phyloP scores from a whole-genome alignment of 805 yeast species.

The Tetrapisispora fleetii region DNA sequence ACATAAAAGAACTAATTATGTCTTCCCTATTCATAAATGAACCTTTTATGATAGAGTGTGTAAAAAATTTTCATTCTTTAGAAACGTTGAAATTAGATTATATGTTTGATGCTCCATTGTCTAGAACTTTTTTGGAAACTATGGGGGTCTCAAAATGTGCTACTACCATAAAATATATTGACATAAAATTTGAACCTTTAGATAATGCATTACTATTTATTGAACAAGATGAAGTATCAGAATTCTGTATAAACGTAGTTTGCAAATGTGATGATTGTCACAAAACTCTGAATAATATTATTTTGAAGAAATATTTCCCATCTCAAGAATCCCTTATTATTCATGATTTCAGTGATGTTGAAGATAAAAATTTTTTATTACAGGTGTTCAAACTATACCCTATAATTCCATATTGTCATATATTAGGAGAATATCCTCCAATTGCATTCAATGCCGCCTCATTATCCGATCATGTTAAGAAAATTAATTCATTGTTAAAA shows the following conservation, averaged over 20 bases:
- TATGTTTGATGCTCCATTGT: constrained; percentile 19
- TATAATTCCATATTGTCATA: constrained; percentile 31
- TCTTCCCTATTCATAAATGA: constrained; percentile 25
- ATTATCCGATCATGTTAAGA: constrained; percentile 16
- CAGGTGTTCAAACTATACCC: constrained; percentile 25
- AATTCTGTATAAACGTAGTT: constrained; percentile 11
- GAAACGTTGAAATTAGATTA: constrained; percentile 30
- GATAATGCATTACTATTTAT: constrained; percentile 16
- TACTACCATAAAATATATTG: constrained; percentile 25
- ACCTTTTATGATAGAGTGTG: constrained; percentile 18
- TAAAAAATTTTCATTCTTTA: constrained; percentile 17
- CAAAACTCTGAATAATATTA: constrained; percentile 19
- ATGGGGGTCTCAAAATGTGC: constrained; percentile 18
- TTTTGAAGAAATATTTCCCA: constrained; percentile 26
- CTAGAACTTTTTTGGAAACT: constrained; percentile 12
- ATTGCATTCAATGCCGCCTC: constrained; percentile 29
- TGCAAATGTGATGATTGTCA: constrained; percentile 24
- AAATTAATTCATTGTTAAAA: constrained; percentile 18
- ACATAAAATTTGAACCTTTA: constrained; percentile 21
- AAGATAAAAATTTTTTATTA: constrained; percentile 21
- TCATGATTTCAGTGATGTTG: constrained; percentile 15
- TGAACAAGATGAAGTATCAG: constrained; percentile 14
- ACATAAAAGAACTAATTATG: constrained; percentile 26
- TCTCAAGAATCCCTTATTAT: constrained; percentile 16
- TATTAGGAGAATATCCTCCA: constrained; percentile 29